Evolutionary conservation across 306 rosid genomes (phyloP), one percentile per base, ranked within the genome.

Genomic region (Dryas alaskensis): DNA sequence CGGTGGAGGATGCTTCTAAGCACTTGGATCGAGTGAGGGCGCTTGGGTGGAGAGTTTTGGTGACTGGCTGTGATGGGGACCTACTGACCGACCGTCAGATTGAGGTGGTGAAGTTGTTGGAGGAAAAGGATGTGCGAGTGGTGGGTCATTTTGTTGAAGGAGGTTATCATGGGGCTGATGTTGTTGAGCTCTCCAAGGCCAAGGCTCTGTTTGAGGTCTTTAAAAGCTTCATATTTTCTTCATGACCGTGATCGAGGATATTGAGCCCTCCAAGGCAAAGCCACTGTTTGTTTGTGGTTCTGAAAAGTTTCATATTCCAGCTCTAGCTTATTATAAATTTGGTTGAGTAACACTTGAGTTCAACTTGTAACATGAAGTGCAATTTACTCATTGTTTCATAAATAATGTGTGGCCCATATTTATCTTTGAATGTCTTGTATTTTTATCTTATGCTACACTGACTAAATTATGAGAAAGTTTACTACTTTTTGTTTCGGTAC

Each of bases 21-120:
- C 40, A n/a, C 9, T 47, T 81, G 42, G 81, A 69, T 9, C 45
- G 13, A 9, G 73, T 84, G 27, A 7, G 9, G 55, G 43, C 52
- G 69, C 65, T 65, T 47, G 77, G 73, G 4, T 86, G 92, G 87
- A 50, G 65, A 37, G 80, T 84, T 0, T 44, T 88, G 71, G 81
- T 85, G 25, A 67, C 70, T 0, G 88, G 86, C 0, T 80, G 83
- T 39, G 59, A 60, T 14, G 95, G 95, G 49, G 92, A 89, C 63
- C 91, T 86, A 5, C 67, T 89, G 27, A 8, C 76, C 37, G 92
- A 89, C 37, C 87, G 90, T 47, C 86, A 86, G 69, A 69, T 73
- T 10, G 78, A 53, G 42, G 6, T 84, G 7, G 76, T 64, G 71
- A 82, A 60, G 14, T 8, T 80, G 73, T 73, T 86, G 78, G 65